Evolutionary conservation across 2,329 filamentous ascomycete genomes (phyloP).

Genomic region (Teratosphaeria viscida): DNA sequence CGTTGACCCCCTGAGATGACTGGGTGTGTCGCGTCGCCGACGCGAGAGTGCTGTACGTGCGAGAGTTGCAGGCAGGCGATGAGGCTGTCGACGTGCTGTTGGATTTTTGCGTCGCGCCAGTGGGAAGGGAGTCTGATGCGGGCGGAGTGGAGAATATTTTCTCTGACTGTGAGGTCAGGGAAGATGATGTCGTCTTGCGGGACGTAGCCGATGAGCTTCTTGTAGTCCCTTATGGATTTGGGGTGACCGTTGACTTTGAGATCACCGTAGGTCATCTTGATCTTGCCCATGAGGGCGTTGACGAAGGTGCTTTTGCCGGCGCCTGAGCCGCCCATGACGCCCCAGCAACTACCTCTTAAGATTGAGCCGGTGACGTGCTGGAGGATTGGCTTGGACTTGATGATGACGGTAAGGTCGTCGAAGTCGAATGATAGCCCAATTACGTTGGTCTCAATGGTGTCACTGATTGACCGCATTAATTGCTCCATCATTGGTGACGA

Average conservation of each 20-base stretch:
- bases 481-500: constrained; percentile 34
- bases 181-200: constrained; percentile 53
- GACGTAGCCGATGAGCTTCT: constrained; percentile 52
- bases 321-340: constrained; percentile 51
- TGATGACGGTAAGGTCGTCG: constrained; percentile 30
- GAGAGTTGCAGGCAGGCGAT: constrained; percentile 44
- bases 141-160: constrained; percentile 53
- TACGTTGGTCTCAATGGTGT: constrained; percentile 40
- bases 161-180: constrained; percentile 49
- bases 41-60: constrained; percentile 42
- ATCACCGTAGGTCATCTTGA: constrained; percentile 37
- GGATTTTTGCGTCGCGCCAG: constrained; percentile 42
- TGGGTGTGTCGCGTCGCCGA: constrained; percentile 42
- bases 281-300: constrained; percentile 52
- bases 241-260: constrained; percentile 44
- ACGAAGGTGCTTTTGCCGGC: constrained; percentile 51
- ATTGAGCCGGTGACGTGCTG: constrained; percentile 46
- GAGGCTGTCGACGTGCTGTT: constrained; percentile 46
- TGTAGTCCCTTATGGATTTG: constrained; percentile 39
- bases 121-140: constrained; percentile 42
- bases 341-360: constrained; percentile 44
- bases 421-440: constrained; percentile 48
- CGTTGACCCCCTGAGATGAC: constrained; percentile 49
- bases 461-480: constrained; percentile 45
- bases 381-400: constrained; percentile 32